Base-by-base conservation (phyloP, 179 eudicot species). In the Silene coronaria region DNA sequence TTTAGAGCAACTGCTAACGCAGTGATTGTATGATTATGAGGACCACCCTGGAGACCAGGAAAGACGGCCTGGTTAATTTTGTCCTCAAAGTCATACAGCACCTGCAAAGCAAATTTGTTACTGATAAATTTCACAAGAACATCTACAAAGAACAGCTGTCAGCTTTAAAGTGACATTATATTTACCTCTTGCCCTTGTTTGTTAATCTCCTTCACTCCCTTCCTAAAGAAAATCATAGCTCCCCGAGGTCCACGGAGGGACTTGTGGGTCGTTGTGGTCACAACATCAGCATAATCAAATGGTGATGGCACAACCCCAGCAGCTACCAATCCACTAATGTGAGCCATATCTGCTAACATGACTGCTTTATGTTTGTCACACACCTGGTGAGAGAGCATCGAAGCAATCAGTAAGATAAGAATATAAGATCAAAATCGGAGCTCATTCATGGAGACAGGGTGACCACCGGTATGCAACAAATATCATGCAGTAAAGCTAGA, bases 211-310 rank as follows among this genome's bases (percentile, higher is more conserved):
- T 89, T 93, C 65, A 93, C 87, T 57, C 98, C 98, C 84, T 93
- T 93, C 75, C 98, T 87, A 80, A 69, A 93, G 87, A 93, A 93
- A 64, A 93, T 93, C 98, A 93, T 93, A 64, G 98, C 98, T 66
- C 98, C 98, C 58, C 98, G 91, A 42, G 97, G 98, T 19, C 98
- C 98, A 69, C 98, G 97, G 71, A 93, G 98, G 30, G 98, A 93
- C 79, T 93, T 93, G 85, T 93, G 98, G 73, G 98, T 93, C 45
- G 98, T 93, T 42, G 98, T 93, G 64, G 98, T 93, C 78, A 93
- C 98, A 34, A 93, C 89, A 84, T 93, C 98, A 51, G 98, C 98
- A 71, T 93, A 93, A 38, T 91, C 98, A 83, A 93, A 93, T 45
- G 98, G 98, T n/a, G 98, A 91, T 71, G 96, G 97, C 72, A 93